Evolutionary conservation across 345 rosid species (phyloP).

Genomic region (Xanthoceras sorbifolium): DNA sequence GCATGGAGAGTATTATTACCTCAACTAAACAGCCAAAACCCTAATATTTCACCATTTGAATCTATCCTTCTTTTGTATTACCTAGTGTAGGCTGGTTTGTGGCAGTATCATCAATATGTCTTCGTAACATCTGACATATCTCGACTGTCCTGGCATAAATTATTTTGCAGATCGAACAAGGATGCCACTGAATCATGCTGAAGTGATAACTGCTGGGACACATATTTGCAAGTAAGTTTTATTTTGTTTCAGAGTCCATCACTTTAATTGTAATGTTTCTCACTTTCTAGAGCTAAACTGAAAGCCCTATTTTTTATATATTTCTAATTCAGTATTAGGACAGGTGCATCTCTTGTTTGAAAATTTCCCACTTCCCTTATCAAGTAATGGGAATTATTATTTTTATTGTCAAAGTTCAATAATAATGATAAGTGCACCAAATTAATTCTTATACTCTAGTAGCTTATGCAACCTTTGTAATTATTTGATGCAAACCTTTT

Average conservation of each 20-base stretch:
- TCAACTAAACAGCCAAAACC: no score
- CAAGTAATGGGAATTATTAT: neutral
- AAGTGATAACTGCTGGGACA: constrained; percentile 61
- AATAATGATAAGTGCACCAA: no score
- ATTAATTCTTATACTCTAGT: neutral
- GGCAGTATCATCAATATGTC: neutral
- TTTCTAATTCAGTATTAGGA: neutral
- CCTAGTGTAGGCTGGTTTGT: neutral
- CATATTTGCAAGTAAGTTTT: constrained; percentile 78
- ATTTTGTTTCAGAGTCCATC: neutral
- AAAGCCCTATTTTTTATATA: neutral
- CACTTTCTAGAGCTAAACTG: neutral
- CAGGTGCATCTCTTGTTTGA: constrained; percentile 1
- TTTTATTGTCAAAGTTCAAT: neutral
- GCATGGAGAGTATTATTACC: neutral
- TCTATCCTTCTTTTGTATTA: neutral
- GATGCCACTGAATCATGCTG: constrained; percentile 83
- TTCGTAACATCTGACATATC: no score
- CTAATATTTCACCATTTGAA: neutral
- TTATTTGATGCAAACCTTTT: neutral
- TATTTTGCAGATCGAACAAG: constrained; percentile 62
- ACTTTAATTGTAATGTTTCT: neutral
- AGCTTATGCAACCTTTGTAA: neutral
- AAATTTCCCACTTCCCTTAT: neutral
- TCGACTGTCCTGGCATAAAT: neutral